These are phyloP conservation scores for Orobanche coerulescens DNA, from an alignment of 257 asterid genomes.

Conservation along the genomic window DNA sequence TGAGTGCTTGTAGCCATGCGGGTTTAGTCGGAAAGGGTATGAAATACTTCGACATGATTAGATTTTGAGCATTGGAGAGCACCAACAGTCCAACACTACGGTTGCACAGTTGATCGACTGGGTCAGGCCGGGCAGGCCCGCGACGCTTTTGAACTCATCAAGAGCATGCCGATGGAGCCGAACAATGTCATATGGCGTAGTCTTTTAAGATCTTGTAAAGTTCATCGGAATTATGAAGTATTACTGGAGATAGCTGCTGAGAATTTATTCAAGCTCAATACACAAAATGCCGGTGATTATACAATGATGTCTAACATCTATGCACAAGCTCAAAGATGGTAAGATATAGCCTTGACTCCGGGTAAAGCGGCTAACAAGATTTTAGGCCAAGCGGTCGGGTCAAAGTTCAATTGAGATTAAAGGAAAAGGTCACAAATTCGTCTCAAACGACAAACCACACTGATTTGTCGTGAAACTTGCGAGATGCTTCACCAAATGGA, in stretches of 20 bases:
- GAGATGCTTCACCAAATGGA: slow-evolving; percentile 89
- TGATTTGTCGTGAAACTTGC: slow-evolving; percentile 28
- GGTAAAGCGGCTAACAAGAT: slow-evolving; percentile 36
- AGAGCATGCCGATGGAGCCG: slow-evolving; percentile 56
- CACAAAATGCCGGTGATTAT: slow-evolving; percentile 59
- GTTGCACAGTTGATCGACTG: slow-evolving; percentile 74
- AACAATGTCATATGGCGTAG: slow-evolving; percentile 70
- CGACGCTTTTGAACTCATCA: slow-evolving; percentile 50
- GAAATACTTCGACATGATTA: slow-evolving; percentile 44
- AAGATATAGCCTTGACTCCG: slow-evolving; percentile 36
- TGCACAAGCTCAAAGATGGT: slow-evolving; percentile 58
- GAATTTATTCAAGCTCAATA: slow-evolving; percentile 27
- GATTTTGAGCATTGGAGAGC: slow-evolving; percentile 34
- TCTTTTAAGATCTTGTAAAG: slow-evolving; percentile 55
- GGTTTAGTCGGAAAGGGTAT: slow-evolving; percentile 55
- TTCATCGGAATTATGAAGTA: slow-evolving; percentile 40
- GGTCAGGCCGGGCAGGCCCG: slow-evolving; percentile 50
- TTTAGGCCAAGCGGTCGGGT: slow-evolving; percentile 41
- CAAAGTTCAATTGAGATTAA: slow-evolving; percentile 50
- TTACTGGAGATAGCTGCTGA: slow-evolving; percentile 51
- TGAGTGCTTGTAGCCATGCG: slow-evolving; percentile 61
- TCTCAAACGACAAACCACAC: slow-evolving; percentile 45
- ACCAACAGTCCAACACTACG: slow-evolving; percentile 70
- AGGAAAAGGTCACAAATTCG: slow-evolving; percentile 47
- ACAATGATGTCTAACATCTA: slow-evolving; percentile 48